A percentile compares a stretch with the other conserved stretches of the same genome.
phyloP scores from a whole-genome alignment of 129 eudicot species.

The Lactuca sativa region DNA sequence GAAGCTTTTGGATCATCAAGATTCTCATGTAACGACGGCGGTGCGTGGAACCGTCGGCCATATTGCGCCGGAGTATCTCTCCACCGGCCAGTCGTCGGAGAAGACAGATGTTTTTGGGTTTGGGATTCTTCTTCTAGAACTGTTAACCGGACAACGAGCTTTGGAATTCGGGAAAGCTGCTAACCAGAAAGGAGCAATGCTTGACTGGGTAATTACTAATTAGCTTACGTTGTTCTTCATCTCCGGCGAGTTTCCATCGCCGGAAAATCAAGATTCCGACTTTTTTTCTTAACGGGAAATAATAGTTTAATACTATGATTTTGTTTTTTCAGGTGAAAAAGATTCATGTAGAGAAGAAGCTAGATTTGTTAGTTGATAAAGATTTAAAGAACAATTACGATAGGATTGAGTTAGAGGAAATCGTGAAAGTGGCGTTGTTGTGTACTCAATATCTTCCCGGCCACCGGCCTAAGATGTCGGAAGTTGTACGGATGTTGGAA shows the following conservation, averaged over 20 bases:
- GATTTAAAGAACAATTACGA: slow-evolving; percentile 60
- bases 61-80: slow-evolving; percentile 87
- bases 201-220: slow-evolving; percentile 76
- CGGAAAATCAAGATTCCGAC: slow-evolving; percentile 13
- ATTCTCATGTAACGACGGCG: slow-evolving; percentile 85
- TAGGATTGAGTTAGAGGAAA: slow-evolving; percentile 69
- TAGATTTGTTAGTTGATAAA: slow-evolving; percentile 68
- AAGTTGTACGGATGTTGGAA: slow-evolving; percentile 87
- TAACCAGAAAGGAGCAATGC: slow-evolving; percentile 82
- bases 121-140: slow-evolving; percentile 82
- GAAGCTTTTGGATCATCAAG: slow-evolving; percentile 85
- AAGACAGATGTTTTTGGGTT: slow-evolving; percentile 89
- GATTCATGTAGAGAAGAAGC: slow-evolving; percentile 70
- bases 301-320: background rate
- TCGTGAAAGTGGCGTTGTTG: slow-evolving; percentile 78
- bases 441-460: slow-evolving; percentile 87
- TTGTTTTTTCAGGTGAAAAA: slow-evolving; percentile 56
- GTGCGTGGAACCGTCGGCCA: slow-evolving; percentile 91
- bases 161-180: slow-evolving; percentile 81
- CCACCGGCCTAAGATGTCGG: slow-evolving; percentile 82
- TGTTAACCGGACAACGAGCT: slow-evolving; percentile 82
- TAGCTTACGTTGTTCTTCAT: slow-evolving; percentile 2
- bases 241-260: background rate
- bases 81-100: slow-evolving; percentile 94
- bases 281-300: background rate